Percentiles rank a stretch among this genome's conserved stretches.
phyloP scores from a whole-genome alignment of 2,329 filamentous ascomycete species.

The Epichloe sibirici region DNA sequence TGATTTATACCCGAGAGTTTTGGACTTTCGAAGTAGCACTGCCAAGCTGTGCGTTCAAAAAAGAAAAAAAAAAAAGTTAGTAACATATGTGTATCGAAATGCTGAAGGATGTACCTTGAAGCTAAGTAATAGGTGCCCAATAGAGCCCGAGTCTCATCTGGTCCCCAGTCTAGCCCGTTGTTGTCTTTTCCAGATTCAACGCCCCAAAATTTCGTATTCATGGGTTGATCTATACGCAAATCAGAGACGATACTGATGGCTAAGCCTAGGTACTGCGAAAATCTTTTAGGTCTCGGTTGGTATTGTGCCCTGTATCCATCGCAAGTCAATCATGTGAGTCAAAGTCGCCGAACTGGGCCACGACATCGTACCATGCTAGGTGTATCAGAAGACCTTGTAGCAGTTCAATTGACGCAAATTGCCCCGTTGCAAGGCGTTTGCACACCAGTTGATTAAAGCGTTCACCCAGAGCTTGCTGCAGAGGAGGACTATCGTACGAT shows the following conservation, averaged over 20 bases:
- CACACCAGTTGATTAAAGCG: conserved; percentile 18
- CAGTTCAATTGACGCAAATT: conserved; percentile 17
- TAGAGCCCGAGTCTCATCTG: conserved; percentile 18
- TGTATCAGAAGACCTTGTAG: conserved; percentile 19
- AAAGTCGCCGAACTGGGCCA: no score
- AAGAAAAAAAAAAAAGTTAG: no score
- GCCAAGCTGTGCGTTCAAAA: conserved; percentile 11
- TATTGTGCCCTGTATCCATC: conserved; percentile 18
- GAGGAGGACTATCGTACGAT: conserved; percentile 9
- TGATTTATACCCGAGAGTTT: conserved; percentile 14
- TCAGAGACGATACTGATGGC: conserved; percentile 20
- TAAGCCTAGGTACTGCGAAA: conserved; percentile 18
- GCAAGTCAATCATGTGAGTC: not conserved
- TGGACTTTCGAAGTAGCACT: conserved; percentile 20
- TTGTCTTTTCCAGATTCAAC: conserved; percentile 12
- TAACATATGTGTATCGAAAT: not conserved
- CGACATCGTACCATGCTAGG: conserved; percentile 17
- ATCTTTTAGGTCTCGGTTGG: conserved; percentile 16
- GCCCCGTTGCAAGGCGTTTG: conserved; percentile 11
- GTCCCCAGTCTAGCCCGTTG: conserved; percentile 9
- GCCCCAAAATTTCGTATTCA: conserved; percentile 16
- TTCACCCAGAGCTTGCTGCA: conserved; percentile 15
- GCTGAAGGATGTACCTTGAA: conserved; percentile 13
- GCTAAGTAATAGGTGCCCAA: conserved; percentile 20
- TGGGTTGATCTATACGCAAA: conserved; percentile 18